Percentiles rank a stretch among this genome's conserved stretches.
phyloP scores from a whole-genome alignment of 371 early-diverging fungal species.

The Mortierella sp. region DNA sequence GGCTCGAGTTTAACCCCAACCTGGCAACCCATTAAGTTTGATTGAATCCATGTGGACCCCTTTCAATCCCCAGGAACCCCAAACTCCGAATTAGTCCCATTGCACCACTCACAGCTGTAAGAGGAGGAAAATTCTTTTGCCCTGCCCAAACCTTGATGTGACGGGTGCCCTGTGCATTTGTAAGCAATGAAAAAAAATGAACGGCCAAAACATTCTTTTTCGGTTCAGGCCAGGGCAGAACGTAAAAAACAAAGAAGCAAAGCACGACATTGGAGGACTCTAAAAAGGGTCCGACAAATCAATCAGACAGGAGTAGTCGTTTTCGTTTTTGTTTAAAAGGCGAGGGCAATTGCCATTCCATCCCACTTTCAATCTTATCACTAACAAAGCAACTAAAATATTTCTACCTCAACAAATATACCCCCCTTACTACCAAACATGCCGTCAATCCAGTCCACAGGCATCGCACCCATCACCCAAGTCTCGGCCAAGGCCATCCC shows the following conservation, averaged over 20 bases:
- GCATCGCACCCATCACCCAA: background rate
- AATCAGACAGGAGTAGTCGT: too few species aligned
- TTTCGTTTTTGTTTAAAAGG: too few species aligned
- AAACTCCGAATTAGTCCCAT: background rate
- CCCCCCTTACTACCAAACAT: background rate
- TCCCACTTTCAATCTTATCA: too few species aligned
- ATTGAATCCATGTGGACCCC: background rate
- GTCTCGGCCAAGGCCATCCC: constrained; percentile 11
- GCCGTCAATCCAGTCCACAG: constrained; percentile 7
- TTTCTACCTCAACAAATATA: background rate
- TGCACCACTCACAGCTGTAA: background rate
- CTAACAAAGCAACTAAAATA: background rate
- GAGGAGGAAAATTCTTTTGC: background rate
- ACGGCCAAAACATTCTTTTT: background rate
- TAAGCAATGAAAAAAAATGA: constrained; percentile 6
- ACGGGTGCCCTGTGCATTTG: constrained; percentile 16
- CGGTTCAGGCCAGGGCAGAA: background rate
- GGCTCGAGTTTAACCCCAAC: background rate
- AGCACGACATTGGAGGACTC: too few species aligned
- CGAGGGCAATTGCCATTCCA: too few species aligned
- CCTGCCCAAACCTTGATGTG: background rate
- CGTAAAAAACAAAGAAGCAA: background rate
- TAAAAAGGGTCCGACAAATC: too few species aligned
- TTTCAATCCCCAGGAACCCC: background rate
- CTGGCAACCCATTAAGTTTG: background rate